Percentiles rank a stretch among this genome's conserved stretches.
Evolutionary conservation across 192 early-diverging fungal genomes (phyloP).

Genomic region (Funneliformis mosseae): DNA sequence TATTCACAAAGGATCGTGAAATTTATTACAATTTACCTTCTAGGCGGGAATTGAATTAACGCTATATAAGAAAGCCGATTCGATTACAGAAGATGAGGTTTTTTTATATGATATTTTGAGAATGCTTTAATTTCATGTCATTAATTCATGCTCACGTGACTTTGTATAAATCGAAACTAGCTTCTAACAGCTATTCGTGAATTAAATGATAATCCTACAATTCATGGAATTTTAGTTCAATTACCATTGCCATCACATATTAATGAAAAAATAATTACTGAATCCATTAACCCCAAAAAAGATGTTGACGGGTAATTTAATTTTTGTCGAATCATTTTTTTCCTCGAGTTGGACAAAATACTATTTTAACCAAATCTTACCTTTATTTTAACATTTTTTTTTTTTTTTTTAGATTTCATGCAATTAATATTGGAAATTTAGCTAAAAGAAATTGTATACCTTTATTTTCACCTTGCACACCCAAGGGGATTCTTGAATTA

Average conservation of each 20-base stretch:
- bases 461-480: slow-evolving; percentile 95
- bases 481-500: slow-evolving; percentile 89
- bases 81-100: slow-evolving; percentile 69
- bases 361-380: neutral
- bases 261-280: slow-evolving; percentile 79
- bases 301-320: slow-evolving; percentile 91
- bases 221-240: slow-evolving; percentile 98
- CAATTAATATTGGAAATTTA: slow-evolving; percentile 89
- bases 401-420: slow-evolving; percentile 74
- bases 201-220: slow-evolving; percentile 75
- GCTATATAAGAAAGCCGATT: slow-evolving; percentile 64
- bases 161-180: slow-evolving; percentile 32
- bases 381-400: neutral
- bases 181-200: slow-evolving; percentile 66
- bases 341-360: too few species aligned
- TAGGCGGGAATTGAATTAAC: slow-evolving; percentile 81
- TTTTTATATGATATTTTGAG: neutral
- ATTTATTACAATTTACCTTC: too few species aligned
- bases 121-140: neutral
- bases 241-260: slow-evolving; percentile 89
- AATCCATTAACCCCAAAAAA: slow-evolving; percentile 82
- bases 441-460: slow-evolving; percentile 80
- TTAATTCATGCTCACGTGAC: neutral
- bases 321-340: neutral
- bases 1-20: too few species aligned